Evolutionary conservation across 345 rosid genomes (phyloP).

Genomic region (Eucalyptus shirleyi): DNA sequence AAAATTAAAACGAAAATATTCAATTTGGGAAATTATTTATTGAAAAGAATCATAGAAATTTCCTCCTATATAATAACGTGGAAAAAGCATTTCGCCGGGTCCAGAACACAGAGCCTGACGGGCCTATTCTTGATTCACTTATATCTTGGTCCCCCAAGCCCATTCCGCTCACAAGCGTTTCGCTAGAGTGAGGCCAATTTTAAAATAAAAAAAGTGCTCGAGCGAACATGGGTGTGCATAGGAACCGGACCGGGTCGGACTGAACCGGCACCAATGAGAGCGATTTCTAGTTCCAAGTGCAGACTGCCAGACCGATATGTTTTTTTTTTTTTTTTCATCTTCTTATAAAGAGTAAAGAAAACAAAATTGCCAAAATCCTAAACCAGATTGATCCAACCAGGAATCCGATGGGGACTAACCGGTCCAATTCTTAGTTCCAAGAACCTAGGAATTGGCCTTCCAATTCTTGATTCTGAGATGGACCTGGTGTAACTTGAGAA

Average conservation of each 20-base stretch:
- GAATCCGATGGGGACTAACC: rapidly evolving
- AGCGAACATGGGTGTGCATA: background rate
- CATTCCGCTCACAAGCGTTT: background rate
- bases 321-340: background rate
- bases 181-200: background rate
- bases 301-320: rapidly evolving
- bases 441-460: background rate
- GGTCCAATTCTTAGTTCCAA: background rate
- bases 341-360: background rate
- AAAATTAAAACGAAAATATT: background rate
- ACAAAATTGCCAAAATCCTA: background rate
- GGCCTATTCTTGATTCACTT: background rate
- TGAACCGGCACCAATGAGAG: background rate
- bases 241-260: background rate
- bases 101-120: background rate
- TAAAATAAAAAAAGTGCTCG: background rate
- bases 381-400: rapidly evolving
- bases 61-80: background rate
- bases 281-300: background rate
- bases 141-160: background rate
- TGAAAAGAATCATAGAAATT: background rate
- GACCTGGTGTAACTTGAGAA: rapidly evolving
- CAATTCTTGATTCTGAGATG: rapidly evolving
- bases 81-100: background rate
- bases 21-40: background rate